These are phyloP conservation scores for Juncus effusus DNA, from an alignment of 176 grass and related monocot species.

Conservation along the genomic window DNA sequence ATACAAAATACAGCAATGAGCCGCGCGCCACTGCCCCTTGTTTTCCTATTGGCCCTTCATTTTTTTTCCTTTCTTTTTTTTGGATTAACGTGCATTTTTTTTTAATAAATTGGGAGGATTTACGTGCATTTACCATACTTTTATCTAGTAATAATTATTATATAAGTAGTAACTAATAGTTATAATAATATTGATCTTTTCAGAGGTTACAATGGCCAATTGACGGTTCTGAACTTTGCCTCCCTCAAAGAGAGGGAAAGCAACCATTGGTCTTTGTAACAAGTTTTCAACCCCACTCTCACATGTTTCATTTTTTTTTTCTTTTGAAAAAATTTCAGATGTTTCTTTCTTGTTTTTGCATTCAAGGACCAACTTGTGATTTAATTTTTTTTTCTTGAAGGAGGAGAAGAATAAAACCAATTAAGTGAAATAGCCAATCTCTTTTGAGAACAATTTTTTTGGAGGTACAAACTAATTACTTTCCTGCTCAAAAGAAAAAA, in stretches of 20 bases:
- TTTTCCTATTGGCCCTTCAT: neutral
- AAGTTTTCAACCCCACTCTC: constrained; percentile 19
- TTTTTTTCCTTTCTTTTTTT: neutral
- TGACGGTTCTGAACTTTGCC: neutral
- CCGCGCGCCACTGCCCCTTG: neutral
- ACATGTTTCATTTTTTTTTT: constrained; percentile 7
- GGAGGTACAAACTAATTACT: no score
- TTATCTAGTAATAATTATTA: neutral
- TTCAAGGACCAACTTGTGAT: constrained; percentile 28
- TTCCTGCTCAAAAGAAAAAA: no score
- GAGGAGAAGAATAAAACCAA: no score
- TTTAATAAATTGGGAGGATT: neutral
- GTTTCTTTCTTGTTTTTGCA: neutral
- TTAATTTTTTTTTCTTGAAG: neutral
- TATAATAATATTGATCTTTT: neutral
- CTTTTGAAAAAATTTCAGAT: neutral
- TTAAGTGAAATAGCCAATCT: no score
- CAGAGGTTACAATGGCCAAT: neutral
- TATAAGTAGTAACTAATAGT: neutral
- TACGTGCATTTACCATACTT: neutral
- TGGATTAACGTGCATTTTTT: neutral
- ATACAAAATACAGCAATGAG: no score
- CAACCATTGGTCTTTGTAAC: constrained; percentile 7
- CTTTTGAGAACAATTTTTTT: no score
- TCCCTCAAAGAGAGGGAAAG: constrained; percentile 24